Evolutionary conservation across 106 monocot species (phyloP), one percentile per base, ranked within the genome.

Genomic region (Agapanthus africanus): DNA sequence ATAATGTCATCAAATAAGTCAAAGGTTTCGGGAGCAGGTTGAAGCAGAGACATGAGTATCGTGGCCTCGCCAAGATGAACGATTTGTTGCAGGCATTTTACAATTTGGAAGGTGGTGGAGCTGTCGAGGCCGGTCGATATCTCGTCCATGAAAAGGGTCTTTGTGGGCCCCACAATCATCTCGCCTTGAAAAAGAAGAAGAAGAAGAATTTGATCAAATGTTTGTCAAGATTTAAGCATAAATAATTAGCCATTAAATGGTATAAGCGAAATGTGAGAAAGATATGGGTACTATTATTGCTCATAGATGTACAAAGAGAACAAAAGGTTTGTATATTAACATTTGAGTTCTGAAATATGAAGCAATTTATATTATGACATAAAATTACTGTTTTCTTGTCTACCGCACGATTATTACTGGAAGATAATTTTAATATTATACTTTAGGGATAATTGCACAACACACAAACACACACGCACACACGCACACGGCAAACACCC

Each of bases 1-100:
- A 93, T 82, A 26, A 93, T 89, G 66, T 94, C 94, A 74, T 94
- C 94, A 50, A 94, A 94, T 26, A 90, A 81, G 11, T 94, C 78
- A 49, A 71, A 93, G 26, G 90, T 93, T 77, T 93, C 93, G 7
- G 90, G 90, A 16, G 87, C 84, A 6, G 93, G 93, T 66, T 93
- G 93, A 38, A 93, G 89, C 40, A 93, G 86, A 30, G 93, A 93
- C 76, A 93, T 80, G 41, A 89, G 83, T 50, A 83, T 82, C 11
- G 93, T 93, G 62, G 81, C 86, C 80, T 79, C 86, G 4, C 74
- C 77, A 4, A 90, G 70, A 70, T 93, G 93, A 9, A 86, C 83
- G 21, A 84, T 71, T 31, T 90, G 86, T 63, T 81, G 73, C 28
- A 93, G 79, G 67, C 81, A 89, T 37, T 87, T 90, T 7, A 93